Conservation (phyloP, 1,284 basidiomycete genomes). For the Ustilago esculenta region DNA sequence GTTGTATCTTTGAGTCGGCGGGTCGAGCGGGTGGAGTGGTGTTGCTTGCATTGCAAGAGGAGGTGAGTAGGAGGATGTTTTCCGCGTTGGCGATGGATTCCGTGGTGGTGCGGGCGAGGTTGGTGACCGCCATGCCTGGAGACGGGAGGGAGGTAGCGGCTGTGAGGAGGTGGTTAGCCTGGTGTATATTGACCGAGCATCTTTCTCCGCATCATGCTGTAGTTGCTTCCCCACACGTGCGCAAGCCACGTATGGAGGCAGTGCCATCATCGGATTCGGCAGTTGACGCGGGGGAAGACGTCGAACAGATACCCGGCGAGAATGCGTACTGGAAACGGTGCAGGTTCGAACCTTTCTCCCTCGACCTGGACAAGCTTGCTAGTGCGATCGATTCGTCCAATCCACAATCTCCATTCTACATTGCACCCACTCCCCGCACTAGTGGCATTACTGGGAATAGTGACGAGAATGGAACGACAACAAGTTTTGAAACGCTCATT, state of each 20-base stretch:
- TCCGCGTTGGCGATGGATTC: conserved; percentile 4
- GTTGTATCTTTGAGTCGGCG: conserved; percentile 11
- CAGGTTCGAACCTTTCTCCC: conserved; percentile 7
- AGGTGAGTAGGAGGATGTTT: conserved; percentile 15
- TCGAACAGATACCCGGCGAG: not conserved
- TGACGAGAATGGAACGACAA: not conserved
- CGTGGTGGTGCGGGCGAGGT: conserved; percentile 14
- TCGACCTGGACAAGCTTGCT: conserved; percentile 17
- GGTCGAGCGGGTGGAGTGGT: not conserved
- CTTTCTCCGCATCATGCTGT: conserved; percentile 1
- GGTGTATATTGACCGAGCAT: conserved; percentile 27
- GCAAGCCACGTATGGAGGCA: not conserved
- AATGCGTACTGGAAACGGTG: conserved; percentile 2
- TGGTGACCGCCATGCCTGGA: conserved; percentile 20
- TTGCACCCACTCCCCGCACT: too few relatives aligned
- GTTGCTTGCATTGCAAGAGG: conserved; percentile 8
- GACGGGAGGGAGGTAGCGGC: conserved; percentile 2
- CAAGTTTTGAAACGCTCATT: conserved; percentile 10
- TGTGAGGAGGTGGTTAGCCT: conserved; percentile 25
- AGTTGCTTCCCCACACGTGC: too few relatives aligned
- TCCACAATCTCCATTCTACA: conserved; percentile 21
- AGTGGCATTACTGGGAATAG: too few relatives aligned
- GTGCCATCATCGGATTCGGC: conserved; percentile 10
- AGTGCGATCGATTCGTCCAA: conserved; percentile 17
- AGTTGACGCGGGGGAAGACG: conserved; percentile 5